Evolutionary conservation across 441 rosid genomes (phyloP), one percentile per base, ranked within the genome.

Genomic region (Flueggea neowawraea): DNA sequence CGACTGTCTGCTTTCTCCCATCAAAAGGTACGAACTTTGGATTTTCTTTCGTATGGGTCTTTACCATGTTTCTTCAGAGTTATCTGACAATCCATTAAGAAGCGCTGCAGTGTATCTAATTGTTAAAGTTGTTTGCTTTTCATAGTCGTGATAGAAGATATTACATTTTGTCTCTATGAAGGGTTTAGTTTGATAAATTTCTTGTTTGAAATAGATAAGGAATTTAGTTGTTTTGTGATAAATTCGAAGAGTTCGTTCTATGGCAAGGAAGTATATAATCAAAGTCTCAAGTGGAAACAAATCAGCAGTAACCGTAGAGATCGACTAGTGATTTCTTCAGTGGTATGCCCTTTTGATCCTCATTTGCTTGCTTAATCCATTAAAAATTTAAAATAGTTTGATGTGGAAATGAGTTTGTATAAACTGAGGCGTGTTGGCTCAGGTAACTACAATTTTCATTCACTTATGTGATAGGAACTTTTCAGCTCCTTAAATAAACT

Each of bases 1-100:
- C 86, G 39, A 54, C 73, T 48, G 41, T 78, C 50, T 58, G 78
- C 65, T 55, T 70, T 69, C 69, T 77, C 58, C 71, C 80, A 73
- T 78, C 73, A 52, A 72, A 66, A 52, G 64, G 87, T 84, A 71
- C 69, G 79, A 56, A 49, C 51, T 32, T 67, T 59, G 16, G 51
- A 4, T 58, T 4, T 8, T 16, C 61, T 13, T 6, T 15, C 10
- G 17, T 41, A 14, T 16, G 54, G 17, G 54, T 54, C 16, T 14
- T 52, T 36, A 0, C 45, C 4, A 12, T 49, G 57, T 36, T 11
- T 41, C 61, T 13, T 52, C 31, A 5, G 7, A 32, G 15, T 16
- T 16, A 47, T 55, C 9, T 36, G 41, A 36, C 7, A 36, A 36
- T 36, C 41, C 9, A 36, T 36, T 36, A 36, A 8, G 9, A 36